Evolutionary conservation across 2,329 filamentous ascomycete genomes (phyloP), one percentile per base, ranked within the genome.

Genomic region (Penicillium sp.): DNA sequence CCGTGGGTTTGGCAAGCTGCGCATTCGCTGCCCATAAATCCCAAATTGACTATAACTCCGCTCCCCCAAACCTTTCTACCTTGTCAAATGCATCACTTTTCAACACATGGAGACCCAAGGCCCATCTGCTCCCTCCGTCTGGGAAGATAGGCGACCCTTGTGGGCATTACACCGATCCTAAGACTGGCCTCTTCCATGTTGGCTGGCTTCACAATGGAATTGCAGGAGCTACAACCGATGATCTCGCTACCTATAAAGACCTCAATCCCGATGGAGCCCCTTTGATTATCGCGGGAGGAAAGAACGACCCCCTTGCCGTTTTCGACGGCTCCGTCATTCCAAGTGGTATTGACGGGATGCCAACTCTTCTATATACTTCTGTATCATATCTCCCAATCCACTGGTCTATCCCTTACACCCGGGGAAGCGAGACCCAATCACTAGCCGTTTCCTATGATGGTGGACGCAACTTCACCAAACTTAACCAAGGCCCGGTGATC

Each of bases 331-430:
- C 59, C 0, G 61, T 63, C 35, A 62, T 63, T 38, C 61, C 61
- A 14, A 38, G 22, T 8, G 61, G 61, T 5, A 54, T 63, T 37
- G 73, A 80, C 57, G 78, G 77, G 37, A 77, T 77, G 6, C 71
- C 80, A 2, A 69, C 78, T 12, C 63, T 73, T 14, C 76, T 80
- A 55, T 81, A 81, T 66, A 81, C 79, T 2, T 77, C 75, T 2
- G 77, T 79, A 4, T 73, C 72, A 7, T 63, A 75, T 8, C 68
- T 80, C 2, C 78, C 79, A 0, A 79, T 77, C 12, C 74, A 70
- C 54, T 81, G 77, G 76, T 60, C 63, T 6, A 63, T 75, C n/a
- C 72, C 72, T 1, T 81, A 81, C 56, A 69, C 67, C 1, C 70
- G 70, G 0, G 75, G 75, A 31, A 78, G 77, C 2, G 78, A 81